Evolutionary conservation across 2,329 filamentous ascomycete species (phyloP).

Genomic region (Diaporthe humulicola): DNA sequence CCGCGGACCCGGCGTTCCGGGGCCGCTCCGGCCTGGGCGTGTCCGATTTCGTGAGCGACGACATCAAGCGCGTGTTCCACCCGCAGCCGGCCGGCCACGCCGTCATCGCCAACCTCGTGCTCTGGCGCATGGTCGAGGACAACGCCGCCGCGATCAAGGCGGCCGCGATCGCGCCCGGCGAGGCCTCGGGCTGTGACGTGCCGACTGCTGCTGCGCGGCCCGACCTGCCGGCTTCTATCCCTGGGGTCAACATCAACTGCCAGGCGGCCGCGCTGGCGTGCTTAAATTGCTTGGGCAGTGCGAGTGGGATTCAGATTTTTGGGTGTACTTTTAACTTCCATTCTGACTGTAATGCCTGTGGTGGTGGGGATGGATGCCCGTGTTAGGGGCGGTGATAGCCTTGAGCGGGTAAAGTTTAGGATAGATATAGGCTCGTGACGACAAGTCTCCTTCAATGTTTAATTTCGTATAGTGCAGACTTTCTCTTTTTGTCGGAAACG

Average conservation of each 20-base stretch:
- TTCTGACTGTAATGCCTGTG: conserved; percentile 16
- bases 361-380: conserved; percentile 11
- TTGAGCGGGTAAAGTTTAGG: not conserved
- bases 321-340: not conserved
- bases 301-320: not conserved
- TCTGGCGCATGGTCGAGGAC: conserved; percentile 10
- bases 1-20: conserved; percentile 6
- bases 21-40: conserved; percentile 5
- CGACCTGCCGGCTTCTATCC: not conserved
- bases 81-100: conserved; percentile 15
- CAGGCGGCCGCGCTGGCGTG: not conserved
- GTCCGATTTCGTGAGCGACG: not conserved
- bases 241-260: conserved; percentile 1
- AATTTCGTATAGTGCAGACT: not conserved
- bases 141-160: conserved; percentile 9
- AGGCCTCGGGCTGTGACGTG: not conserved
- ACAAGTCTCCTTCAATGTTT: not conserved
- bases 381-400: not conserved
- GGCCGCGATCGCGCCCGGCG: not conserved
- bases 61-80: conserved; percentile 22
- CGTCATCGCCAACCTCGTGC: conserved; percentile 21
- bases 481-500: not conserved
- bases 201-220: not conserved
- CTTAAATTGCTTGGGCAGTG: not conserved
- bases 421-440: not conserved